Conservation (phyloP, 1,139 yeast species). For the Saccharomyces uvarum region DNA sequence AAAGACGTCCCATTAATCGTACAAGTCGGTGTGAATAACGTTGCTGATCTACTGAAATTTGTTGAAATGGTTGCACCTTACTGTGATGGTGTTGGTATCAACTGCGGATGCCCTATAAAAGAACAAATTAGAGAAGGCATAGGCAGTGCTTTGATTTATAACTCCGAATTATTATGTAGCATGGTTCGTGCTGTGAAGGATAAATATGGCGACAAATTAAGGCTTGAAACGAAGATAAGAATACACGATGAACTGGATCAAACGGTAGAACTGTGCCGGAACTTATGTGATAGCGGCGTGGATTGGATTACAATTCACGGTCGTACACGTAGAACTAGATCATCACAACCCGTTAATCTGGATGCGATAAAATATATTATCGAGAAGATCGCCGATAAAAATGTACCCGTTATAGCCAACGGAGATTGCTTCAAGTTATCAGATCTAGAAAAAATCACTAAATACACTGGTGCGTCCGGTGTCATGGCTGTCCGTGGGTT, state of each 20-base stretch:
- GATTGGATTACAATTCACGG: constrained; percentile 95
- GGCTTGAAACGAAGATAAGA: constrained; percentile 85
- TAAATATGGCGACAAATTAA: constrained; percentile 58
- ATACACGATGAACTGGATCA: constrained; percentile 69
- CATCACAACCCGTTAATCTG: constrained; percentile 72
- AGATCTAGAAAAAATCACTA: constrained; percentile 56
- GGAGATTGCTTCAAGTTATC: constrained; percentile 77
- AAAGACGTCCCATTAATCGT: constrained; percentile 67
- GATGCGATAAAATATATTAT: constrained; percentile 72
- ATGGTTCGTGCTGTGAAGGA: constrained; percentile 81
- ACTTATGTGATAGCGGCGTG: constrained; percentile 79
- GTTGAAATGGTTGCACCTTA: constrained; percentile 84
- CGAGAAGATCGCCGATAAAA: constrained; percentile 38
- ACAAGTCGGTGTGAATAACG: constrained; percentile 88
- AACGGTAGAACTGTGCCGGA: constrained; percentile 64
- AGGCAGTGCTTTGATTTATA: constrained; percentile 89
- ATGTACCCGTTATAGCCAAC: constrained; percentile 83
- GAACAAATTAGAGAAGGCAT: constrained; percentile 95
- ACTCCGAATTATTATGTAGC: constrained; percentile 69
- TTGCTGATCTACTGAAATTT: constrained; percentile 72
- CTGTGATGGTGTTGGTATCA: constrained; percentile 89
- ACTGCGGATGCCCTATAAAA: constrained; percentile 95
- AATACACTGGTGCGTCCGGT: constrained; percentile 74
- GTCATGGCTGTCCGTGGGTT: constrained; percentile 94
- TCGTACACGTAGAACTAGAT: constrained; percentile 74